Evolutionary conservation across 805 yeast species (phyloP), one percentile per base, ranked within the genome.

Genomic region (Saccharomycopsis oosterbeekiorum): DNA sequence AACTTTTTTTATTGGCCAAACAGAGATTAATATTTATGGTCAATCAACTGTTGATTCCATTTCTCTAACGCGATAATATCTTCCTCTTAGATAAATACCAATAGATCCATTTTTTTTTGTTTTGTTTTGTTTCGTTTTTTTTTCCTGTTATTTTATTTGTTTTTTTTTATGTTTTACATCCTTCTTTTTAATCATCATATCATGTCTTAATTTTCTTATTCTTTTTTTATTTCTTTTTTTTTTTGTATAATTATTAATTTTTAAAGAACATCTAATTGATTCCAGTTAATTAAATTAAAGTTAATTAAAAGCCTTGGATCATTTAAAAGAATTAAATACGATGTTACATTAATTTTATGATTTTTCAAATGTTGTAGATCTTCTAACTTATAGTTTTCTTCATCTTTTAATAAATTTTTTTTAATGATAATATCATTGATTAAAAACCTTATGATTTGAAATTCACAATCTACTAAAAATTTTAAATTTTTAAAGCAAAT

Each of bases 271-370:
- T 10, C 26, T 17, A 47, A 21, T n/a, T 47, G 53, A 26, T 47
- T 47, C 53, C 53, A 47, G 19, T 47, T 47, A 24, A 47, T 47
- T 24, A 47, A 21, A 47, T 47, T 47, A 24, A 47, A 47, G n/a
- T 47, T 47, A 21, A 47, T 47, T 26, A 47, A 47, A 47, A 47
- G 53, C 10, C 53, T 47, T 47, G 53, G 53, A 47, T 47, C 53
- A 21, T 47, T 47, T 26, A 47, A 47, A 47, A 21, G 14, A 24
- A 47, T 47, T 24, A 47, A 47, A 14, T 47, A 47, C 21, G 53
- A 21, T 47, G 11, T 15, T 15, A 47, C 21, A 14, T 47, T 47
- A 21, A 11, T 47, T 47, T 14, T 47, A 47, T 26, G 15, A 15
- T 26, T 47, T 14, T 47, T 14, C 34, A 47, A 24, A 21, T 47